Percentiles rank a stretch among this genome's conserved stretches.
These are phyloP conservation scores for Mucor velutinosus DNA, from an alignment of 371 early-diverging fungal species.

Conservation along the genomic window DNA sequence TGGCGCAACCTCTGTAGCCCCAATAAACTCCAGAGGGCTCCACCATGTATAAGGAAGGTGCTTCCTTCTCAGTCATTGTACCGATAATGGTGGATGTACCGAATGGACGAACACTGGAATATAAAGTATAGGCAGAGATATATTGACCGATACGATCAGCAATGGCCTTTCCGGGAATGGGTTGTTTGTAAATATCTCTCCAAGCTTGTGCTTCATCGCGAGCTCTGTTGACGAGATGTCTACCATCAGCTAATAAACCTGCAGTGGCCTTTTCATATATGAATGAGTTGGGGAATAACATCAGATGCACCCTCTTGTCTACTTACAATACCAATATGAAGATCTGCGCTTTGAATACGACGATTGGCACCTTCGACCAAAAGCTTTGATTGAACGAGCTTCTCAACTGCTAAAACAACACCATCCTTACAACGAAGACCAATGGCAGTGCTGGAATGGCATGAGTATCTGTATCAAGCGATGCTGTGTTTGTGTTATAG, in stretches of 20 bases:
- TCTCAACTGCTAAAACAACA: constrained; percentile 95
- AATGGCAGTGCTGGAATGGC: constrained; percentile 78
- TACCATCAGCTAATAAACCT: constrained; percentile 94
- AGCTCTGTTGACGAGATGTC: constrained; percentile 87
- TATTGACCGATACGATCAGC: constrained; percentile 94
- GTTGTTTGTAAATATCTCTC: constrained; percentile 83
- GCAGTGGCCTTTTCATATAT: constrained; percentile 73
- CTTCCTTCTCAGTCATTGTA: constrained; percentile 64
- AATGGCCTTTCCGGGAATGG: constrained; percentile 88
- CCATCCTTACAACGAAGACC: constrained; percentile 95
- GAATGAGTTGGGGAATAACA: background rate
- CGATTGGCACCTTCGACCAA: constrained; percentile 91
- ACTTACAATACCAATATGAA: constrained; percentile 89
- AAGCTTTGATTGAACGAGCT: constrained; percentile 93
- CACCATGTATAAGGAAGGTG: constrained; percentile 89
- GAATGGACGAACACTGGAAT: constrained; percentile 97
- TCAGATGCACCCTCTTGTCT: background rate
- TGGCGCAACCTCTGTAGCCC: constrained; percentile 94
- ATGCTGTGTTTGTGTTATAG: background rate
- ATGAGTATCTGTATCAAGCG: background rate
- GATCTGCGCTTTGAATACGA: constrained; percentile 90
- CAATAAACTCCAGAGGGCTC: constrained; percentile 97
- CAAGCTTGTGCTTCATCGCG: constrained; percentile 92
- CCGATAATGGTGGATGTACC: constrained; percentile 88
- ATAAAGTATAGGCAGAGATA: constrained; percentile 94